Percentiles rank a stretch among this genome's conserved stretches.
phyloP scores from a whole-genome alignment of 805 yeast genomes.

The Candida jianshihensis region DNA sequence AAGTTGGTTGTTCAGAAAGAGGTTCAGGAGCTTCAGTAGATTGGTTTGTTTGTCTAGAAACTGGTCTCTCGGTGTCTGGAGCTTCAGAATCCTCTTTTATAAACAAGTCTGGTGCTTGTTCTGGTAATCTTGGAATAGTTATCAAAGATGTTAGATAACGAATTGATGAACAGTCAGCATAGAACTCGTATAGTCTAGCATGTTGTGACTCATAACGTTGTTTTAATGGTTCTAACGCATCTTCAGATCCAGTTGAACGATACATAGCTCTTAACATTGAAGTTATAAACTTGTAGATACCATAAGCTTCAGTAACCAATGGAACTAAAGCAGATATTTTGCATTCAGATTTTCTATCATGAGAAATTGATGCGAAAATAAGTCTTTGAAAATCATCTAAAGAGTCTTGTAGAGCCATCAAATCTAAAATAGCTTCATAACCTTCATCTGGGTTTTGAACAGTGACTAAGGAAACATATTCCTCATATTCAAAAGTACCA shows the following conservation, averaged over 20 bases:
- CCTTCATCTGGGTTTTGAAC: slow-evolving; percentile 96
- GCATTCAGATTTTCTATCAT: slow-evolving; percentile 59
- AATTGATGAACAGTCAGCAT: slow-evolving; percentile 83
- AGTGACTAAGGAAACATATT: slow-evolving; percentile 78
- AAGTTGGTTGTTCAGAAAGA: slow-evolving; percentile 41
- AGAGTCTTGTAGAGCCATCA: slow-evolving; percentile 79
- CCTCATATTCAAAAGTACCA: slow-evolving; percentile 95
- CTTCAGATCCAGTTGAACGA: slow-evolving; percentile 63
- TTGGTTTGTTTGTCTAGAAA: slow-evolving; percentile 15
- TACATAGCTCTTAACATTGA: slow-evolving; percentile 89
- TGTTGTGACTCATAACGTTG: slow-evolving; percentile 58
- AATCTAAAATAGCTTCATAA: slow-evolving; percentile 78
- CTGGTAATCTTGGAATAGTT: slow-evolving; percentile 56
- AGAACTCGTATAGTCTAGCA: slow-evolving; percentile 67
- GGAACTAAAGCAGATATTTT: slow-evolving; percentile 85
- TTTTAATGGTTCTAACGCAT: slow-evolving; percentile 67
- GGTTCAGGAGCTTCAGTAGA: slow-evolving; percentile 26
- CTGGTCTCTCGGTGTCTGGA: slow-evolving; percentile 13
- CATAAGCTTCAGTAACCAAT: slow-evolving; percentile 83
- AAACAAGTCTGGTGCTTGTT: slow-evolving; percentile 27
- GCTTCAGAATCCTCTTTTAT: slow-evolving; percentile 20
- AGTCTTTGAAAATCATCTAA: slow-evolving; percentile 73
- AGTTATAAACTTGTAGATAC: slow-evolving; percentile 81
- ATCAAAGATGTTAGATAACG: slow-evolving; percentile 75
- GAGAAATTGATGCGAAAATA: slow-evolving; percentile 64